phyloP scores from a whole-genome alignment of 805 yeast genomes.

The Maudiozyma bulderi region DNA sequence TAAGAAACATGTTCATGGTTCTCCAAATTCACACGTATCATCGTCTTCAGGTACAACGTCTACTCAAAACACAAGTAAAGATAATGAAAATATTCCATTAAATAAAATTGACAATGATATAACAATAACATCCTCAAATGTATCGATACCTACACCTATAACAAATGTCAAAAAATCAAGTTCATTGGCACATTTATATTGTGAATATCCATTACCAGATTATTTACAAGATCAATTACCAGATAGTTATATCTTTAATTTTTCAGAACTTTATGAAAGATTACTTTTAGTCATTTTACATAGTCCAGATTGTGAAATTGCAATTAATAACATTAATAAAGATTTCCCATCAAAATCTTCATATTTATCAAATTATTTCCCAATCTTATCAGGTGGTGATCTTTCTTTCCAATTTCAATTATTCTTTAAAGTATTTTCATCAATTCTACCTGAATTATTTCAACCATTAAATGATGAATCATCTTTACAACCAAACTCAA shows the following conservation, averaged over 20 bases:
- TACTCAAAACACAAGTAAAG: background rate
- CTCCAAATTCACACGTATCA: background rate
- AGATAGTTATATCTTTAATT: conserved; percentile 34
- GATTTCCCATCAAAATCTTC: conserved; percentile 6
- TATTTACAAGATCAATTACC: conserved; percentile 15
- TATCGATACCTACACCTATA: background rate
- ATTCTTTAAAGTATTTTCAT: conserved; percentile 50
- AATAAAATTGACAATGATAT: background rate
- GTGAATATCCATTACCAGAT: conserved; percentile 24
- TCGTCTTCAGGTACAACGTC: background rate
- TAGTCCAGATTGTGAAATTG: conserved; percentile 43
- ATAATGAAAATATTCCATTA: background rate
- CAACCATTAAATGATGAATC: conserved; percentile 74
- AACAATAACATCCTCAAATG: background rate
- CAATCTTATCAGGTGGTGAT: conserved; percentile 29
- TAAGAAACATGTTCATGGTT: conserved; percentile 14
- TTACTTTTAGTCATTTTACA: conserved; percentile 66
- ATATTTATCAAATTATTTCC: conserved; percentile 19
- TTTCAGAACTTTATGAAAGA: conserved; percentile 66
- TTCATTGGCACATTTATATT: conserved; percentile 15
- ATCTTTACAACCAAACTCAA: conserved; percentile 44
- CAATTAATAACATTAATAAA: conserved; percentile 7
- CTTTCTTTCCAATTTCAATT: conserved; percentile 28
- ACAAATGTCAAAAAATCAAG: background rate
- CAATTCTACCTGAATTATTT: conserved; percentile 66